A percentile compares a stretch with the other conserved stretches of the same genome.
Conservation (phyloP, 306 rosid species). For the Abrus pulchellus region DNA sequence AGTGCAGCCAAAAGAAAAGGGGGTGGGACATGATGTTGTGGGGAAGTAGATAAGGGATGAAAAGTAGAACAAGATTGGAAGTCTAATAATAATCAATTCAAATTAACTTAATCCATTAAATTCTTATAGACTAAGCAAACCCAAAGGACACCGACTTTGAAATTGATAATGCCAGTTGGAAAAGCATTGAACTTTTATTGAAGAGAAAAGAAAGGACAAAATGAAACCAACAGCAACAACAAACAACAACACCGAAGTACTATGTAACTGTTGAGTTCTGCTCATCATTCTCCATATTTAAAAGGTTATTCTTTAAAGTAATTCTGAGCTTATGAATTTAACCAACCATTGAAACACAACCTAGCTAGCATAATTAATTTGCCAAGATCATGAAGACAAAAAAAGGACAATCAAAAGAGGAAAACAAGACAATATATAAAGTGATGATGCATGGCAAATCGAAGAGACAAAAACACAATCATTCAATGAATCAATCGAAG, state of each 20-base stretch:
- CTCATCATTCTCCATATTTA: constrained; percentile 14
- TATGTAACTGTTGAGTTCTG: constrained; percentile 1
- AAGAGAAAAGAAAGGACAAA: neutral
- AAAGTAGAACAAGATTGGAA: constrained; percentile 24
- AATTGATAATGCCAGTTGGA: constrained; percentile 30
- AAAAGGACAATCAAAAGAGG: neutral
- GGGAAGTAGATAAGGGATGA: constrained; percentile 30
- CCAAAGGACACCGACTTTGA: constrained; percentile 32
- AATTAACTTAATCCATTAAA: constrained; percentile 35
- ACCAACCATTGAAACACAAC: constrained; percentile 19
- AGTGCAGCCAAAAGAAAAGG: neutral
- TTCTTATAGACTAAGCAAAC: constrained; percentile 53
- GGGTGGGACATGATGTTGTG: constrained; percentile 22
- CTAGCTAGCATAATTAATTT: neutral
- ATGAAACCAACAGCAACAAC: neutral
- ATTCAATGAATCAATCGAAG: constrained; percentile 25
- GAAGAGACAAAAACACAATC: neutral
- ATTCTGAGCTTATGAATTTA: neutral
- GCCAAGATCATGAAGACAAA: constrained; percentile 13
- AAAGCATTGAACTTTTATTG: constrained; percentile 8
- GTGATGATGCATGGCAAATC: neutral
- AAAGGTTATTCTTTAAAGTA: neutral
- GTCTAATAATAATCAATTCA: constrained; percentile 35
- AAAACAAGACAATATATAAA: neutral
- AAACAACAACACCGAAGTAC: constrained; percentile 27